A percentile compares a stretch with the other conserved stretches of the same genome.
These are phyloP conservation scores for Mycena latifolia DNA, from an alignment of 768 basidiomycete species.

Conservation along the genomic window DNA sequence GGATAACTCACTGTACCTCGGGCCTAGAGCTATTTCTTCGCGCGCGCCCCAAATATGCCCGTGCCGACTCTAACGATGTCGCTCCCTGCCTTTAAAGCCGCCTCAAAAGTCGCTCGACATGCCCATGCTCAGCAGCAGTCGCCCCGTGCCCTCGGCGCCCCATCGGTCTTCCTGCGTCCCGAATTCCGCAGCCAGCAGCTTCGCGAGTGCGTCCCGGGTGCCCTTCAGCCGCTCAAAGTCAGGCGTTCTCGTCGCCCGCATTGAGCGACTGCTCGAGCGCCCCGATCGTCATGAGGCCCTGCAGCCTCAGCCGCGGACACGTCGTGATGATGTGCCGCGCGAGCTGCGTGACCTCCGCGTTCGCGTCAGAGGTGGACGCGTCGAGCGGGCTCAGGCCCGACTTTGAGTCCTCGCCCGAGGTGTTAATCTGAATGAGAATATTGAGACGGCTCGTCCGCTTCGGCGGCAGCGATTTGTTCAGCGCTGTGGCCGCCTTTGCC, in stretches of 20 bases:
- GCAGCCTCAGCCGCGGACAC: slow-evolving; percentile 82
- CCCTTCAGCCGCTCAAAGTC: slow-evolving; percentile 70
- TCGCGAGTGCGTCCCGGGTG: slow-evolving; percentile 66
- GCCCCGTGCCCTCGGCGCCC: slow-evolving; percentile 44
- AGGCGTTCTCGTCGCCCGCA: slow-evolving; percentile 50
- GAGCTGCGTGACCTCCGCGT: slow-evolving; percentile 71
- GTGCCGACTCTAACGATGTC: slow-evolving; percentile 94
- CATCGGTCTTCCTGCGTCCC: slow-evolving; percentile 37
- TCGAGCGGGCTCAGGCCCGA: slow-evolving; percentile 82
- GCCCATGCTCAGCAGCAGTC: slow-evolving; percentile 76
- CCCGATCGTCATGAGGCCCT: slow-evolving; percentile 98
- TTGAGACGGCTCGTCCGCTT: slow-evolving; percentile 75
- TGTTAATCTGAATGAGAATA: slow-evolving; percentile 94
- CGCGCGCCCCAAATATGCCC: slow-evolving; percentile 85
- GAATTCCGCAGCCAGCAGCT: slow-evolving; percentile 48
- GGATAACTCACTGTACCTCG: neutral
- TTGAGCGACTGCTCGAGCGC: slow-evolving; percentile 78
- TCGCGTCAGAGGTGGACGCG: slow-evolving; percentile 43
- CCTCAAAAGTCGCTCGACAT: slow-evolving; percentile 87
- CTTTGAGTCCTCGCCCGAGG: slow-evolving; percentile 92
- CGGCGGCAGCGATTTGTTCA: slow-evolving; percentile 77
- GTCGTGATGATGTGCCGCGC: slow-evolving; percentile 75
- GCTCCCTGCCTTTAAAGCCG: slow-evolving; percentile 86
- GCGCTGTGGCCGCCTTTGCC: slow-evolving; percentile 79
- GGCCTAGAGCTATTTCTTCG: slow-evolving; percentile 63